These are phyloP conservation scores for Rheum nobile DNA, from an alignment of 148 eudicot species.

Conservation along the genomic window DNA sequence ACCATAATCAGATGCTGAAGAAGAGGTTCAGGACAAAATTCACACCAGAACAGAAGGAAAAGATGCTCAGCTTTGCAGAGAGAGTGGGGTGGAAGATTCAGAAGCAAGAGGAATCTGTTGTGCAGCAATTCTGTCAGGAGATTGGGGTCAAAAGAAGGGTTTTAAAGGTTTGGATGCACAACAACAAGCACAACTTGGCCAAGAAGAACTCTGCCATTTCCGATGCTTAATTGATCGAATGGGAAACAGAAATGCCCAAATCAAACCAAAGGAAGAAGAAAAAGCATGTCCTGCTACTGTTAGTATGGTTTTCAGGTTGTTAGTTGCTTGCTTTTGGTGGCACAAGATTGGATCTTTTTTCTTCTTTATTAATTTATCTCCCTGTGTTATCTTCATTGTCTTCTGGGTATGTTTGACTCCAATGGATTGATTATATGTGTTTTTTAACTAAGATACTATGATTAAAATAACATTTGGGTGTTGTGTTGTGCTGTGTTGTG, in stretches of 20 bases:
- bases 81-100: conserved; percentile 66
- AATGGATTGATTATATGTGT: background rate
- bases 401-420: conserved; percentile 1
- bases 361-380: background rate
- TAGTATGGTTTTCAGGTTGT: background rate
- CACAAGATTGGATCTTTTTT: background rate
- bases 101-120: conserved; percentile 56
- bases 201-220: conserved; percentile 26
- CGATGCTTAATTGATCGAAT: background rate
- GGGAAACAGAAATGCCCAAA: background rate
- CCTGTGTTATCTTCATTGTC: background rate
- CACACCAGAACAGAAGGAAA: conserved; percentile 51
- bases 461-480: conserved; percentile 5
- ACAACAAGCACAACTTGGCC: conserved; percentile 52
- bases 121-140: conserved; percentile 56
- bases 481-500: background rate
- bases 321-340: background rate
- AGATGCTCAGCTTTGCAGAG: conserved; percentile 57
- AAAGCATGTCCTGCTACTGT: background rate
- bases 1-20: conserved; percentile 21
- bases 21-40: conserved; percentile 65
- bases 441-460: conserved; percentile 4
- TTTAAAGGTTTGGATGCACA: conserved; percentile 74
- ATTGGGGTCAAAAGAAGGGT: conserved; percentile 61
- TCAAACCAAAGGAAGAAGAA: background rate